Base-by-base conservation (phyloP, 2,329 filamentous ascomycete genomes). In the Sclerotinia trifoliorum region DNA sequence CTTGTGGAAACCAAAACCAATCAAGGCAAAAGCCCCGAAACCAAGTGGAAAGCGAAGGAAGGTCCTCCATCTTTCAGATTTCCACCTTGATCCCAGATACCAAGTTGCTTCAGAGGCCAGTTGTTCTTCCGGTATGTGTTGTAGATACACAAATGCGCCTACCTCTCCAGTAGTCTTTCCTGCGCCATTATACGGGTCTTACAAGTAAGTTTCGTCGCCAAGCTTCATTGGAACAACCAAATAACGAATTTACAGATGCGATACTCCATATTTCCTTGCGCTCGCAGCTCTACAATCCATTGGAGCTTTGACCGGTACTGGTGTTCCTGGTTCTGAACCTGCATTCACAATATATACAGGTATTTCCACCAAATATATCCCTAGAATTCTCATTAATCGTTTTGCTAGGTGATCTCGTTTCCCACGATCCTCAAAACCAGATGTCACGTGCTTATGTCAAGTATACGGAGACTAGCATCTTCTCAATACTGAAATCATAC, bases 261-360 rank as follows among this genome's bases (percentile, higher is more conserved):
- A 88, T 73, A 84, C 84, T 10, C 85, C 85, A 1, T 87, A 86
- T 70, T 85, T 84, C 65, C 79, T 88, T 8, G 83, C 81, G 15
- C 78, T 86, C 7, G 83, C 85, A 11, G 85, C 84, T 24, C 75
- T 87, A 21, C 81, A 87, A 74, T 83, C 85, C 2, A 81, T 87
- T 51, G 83, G 80, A 1, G 82, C 85, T 8, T 74, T 88, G 73
- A 87, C 85, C 2, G 85, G 85, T 5, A 87, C 85, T 11, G 82
- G 81, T 4, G 74, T 75, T 32, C 71, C 80, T 3, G 73, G 80
- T 5, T 80, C 82, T 10, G 62, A 68, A 7, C 78, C 85, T 13
- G 85, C 81, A 0, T 86, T 83, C 79, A 82, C 83, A 0, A 76
- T 87, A 26, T 87, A 86, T 72, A 87, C 85, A 1, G 65, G 65